Percentiles rank a stretch among this genome's conserved stretches.
phyloP scores from a whole-genome alignment of 345 rosid species.

The Populus deltoides region DNA sequence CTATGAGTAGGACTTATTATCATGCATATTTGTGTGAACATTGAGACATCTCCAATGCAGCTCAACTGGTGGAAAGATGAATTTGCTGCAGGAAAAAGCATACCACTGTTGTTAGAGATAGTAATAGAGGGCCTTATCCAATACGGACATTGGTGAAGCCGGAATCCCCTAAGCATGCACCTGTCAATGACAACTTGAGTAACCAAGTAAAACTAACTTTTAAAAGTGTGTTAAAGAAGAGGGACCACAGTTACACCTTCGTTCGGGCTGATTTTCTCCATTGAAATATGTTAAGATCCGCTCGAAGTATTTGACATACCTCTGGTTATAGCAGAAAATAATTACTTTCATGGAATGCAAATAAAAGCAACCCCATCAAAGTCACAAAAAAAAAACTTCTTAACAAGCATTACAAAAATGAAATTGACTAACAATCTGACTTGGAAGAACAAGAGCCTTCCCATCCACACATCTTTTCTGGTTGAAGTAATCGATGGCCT shows the following conservation, averaged over 20 bases:
- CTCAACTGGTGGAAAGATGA: not conserved
- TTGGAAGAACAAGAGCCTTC: slow-evolving; percentile 85
- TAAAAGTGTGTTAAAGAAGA: not conserved
- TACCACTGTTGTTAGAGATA: slow-evolving; percentile 70
- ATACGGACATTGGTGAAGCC: slow-evolving; percentile 79
- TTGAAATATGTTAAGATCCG: slow-evolving; percentile 68
- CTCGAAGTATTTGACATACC: slow-evolving; percentile 82
- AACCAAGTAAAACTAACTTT: not conserved
- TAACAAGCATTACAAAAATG: slow-evolving; percentile 12
- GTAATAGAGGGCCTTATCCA: slow-evolving; percentile 83
- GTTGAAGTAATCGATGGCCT: slow-evolving; percentile 75
- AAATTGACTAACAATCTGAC: slow-evolving; percentile 74
- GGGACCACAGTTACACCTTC: slow-evolving; percentile 46
- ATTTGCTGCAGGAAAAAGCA: slow-evolving; percentile 7
- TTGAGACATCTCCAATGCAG: too few relatives aligned
- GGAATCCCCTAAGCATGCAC: slow-evolving; percentile 87
- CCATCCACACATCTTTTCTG: slow-evolving; percentile 90
- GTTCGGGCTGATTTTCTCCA: slow-evolving; percentile 75
- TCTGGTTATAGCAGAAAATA: slow-evolving; percentile 35
- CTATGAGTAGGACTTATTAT: too few relatives aligned
- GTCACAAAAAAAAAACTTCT: not conserved
- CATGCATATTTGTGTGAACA: too few relatives aligned
- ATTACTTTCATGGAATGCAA: not conserved
- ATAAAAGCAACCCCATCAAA: not conserved
- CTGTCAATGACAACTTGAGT: slow-evolving; percentile 29